Percentiles rank a stretch among this genome's conserved stretches.
phyloP scores from a whole-genome alignment of 257 asterid species.

The Osmanthus fragrans region DNA sequence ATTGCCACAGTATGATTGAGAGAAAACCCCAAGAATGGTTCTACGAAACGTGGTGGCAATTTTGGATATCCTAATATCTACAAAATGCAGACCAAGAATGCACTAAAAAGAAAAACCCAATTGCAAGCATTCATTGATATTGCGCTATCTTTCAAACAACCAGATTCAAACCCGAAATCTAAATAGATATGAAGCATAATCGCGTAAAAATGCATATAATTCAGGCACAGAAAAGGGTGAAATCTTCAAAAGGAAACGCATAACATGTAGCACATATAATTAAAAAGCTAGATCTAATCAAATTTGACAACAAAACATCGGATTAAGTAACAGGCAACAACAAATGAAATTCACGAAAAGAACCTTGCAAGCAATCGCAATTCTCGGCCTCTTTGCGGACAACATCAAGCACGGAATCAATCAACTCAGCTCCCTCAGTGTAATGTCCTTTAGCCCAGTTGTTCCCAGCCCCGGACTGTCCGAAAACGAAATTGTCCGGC shows the following conservation, averaged over 20 bases:
- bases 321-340: background rate
- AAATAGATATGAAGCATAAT: background rate
- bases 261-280: background rate
- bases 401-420: constrained; percentile 44
- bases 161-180: background rate
- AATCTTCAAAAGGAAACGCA: background rate
- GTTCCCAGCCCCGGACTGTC: constrained; percentile 45
- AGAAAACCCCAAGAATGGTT: background rate
- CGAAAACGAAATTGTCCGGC: constrained; percentile 45
- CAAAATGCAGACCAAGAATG: too few species aligned
- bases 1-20: background rate
- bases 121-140: background rate
- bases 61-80: background rate
- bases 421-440: constrained; percentile 41
- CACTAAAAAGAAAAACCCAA: too few species aligned
- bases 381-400: constrained; percentile 44
- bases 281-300: background rate
- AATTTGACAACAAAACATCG: background rate
- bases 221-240: background rate
- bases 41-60: background rate
- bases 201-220: background rate
- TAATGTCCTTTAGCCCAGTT: constrained; percentile 48
- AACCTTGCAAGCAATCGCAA: constrained; percentile 47
- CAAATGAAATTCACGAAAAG: background rate
- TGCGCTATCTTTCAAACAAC: background rate